Percentiles rank a stretch among this genome's conserved stretches.
Evolutionary conservation across 2,329 filamentous ascomycete species (phyloP).

Genomic region (Arthrobotrys sinensis): DNA sequence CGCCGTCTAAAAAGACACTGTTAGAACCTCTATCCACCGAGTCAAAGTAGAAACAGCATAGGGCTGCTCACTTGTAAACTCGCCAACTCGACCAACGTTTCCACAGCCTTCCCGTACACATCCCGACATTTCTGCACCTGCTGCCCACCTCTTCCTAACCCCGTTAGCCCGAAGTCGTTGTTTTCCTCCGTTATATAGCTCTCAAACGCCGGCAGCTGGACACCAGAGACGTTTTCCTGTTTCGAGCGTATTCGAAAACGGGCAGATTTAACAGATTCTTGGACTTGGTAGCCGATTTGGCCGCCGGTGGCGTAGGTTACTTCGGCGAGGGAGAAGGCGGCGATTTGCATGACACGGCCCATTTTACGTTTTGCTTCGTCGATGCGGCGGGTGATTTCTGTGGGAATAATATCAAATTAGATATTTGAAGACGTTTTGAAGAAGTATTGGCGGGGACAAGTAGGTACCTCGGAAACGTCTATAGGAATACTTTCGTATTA

Average conservation of each 20-base stretch:
- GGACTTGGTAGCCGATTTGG: slow-evolving; percentile 91
- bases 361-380: slow-evolving; percentile 99
- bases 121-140: slow-evolving; percentile 95
- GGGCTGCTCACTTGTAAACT: slow-evolving; percentile 79
- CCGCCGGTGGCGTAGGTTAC: slow-evolving; percentile 97
- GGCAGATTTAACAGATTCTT: slow-evolving; percentile 93
- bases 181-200: slow-evolving; percentile 89
- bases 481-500: slow-evolving; percentile 53
- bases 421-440: not conserved
- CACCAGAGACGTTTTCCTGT: slow-evolving; percentile 98
- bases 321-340: slow-evolving; percentile 95
- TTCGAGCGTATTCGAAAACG: slow-evolving; percentile 93
- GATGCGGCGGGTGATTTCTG: slow-evolving; percentile 95
- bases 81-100: slow-evolving; percentile 93
- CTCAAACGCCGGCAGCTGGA: slow-evolving; percentile 93
- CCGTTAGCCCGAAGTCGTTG: slow-evolving; percentile 96
- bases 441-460: slow-evolving; percentile 50
- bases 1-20: slow-evolving; percentile 76
- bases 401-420: not conserved
- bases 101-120: slow-evolving; percentile 94
- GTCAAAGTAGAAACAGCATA: slow-evolving; percentile 37
- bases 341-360: slow-evolving; percentile 99
- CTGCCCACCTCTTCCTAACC: slow-evolving; percentile 95
- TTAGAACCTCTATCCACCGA: slow-evolving; percentile 15
- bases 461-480: slow-evolving; percentile 88